Evolutionary conservation across 1,139 yeast species (phyloP).

Genomic region (Hyphopichia fennica): DNA sequence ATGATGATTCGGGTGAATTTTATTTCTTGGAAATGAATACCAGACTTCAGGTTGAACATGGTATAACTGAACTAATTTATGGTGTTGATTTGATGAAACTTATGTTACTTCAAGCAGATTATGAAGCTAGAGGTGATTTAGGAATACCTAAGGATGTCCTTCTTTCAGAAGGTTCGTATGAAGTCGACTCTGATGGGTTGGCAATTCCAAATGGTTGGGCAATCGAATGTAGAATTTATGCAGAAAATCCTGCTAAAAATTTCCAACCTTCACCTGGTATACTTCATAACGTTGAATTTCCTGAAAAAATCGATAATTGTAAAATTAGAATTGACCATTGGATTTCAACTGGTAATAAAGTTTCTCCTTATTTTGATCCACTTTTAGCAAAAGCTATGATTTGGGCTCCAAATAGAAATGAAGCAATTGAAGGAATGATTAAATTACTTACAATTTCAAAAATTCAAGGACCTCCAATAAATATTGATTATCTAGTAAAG

Average conservation of each 20-base stretch:
- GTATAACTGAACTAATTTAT: conserved; percentile 35
- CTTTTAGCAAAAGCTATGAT: conserved; percentile 36
- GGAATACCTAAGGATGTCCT: conserved; percentile 23
- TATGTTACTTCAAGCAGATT: conserved; percentile 34
- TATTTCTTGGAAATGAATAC: conserved; percentile 37
- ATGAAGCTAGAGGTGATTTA: conserved; percentile 18
- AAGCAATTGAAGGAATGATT: conserved; percentile 22
- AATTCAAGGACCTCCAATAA: conserved; percentile 32
- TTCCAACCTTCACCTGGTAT: conserved; percentile 39
- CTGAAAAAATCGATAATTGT: conserved; percentile 12
- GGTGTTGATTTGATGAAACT: conserved; percentile 30
- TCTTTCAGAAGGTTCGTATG: conserved; percentile 11
- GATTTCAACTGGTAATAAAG: conserved; percentile 32
- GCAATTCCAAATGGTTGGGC: conserved; percentile 36
- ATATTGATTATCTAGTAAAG: conserved; percentile 26
- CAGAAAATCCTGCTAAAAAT: conserved; percentile 34
- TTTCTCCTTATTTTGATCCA: conserved; percentile 40
- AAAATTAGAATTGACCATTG: conserved; percentile 34
- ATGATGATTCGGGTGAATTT: conserved; percentile 27
- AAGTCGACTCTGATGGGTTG: conserved; percentile 12
- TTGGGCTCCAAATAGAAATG: conserved; percentile 27
- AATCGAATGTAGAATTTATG: conserved; percentile 35
- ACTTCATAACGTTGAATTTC: conserved; percentile 27
- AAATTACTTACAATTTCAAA: conserved; percentile 18
- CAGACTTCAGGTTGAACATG: conserved; percentile 39